Evolutionary conservation across 148 eudicot species (phyloP), one percentile per base, ranked within the genome.

Genomic region (Gaultheria prostrata): DNA sequence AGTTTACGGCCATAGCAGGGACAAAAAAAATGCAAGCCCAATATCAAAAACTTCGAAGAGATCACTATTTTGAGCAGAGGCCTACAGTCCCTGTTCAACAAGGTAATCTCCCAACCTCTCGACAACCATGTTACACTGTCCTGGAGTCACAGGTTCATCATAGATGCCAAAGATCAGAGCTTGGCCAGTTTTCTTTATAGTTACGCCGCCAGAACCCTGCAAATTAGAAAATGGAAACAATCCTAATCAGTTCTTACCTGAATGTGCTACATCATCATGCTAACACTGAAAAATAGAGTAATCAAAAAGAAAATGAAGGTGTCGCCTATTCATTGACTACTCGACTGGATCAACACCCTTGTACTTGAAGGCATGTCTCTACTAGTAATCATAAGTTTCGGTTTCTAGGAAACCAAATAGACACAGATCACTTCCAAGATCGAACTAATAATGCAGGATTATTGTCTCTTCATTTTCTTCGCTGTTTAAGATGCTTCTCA

Each of bases 61-160:
- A 79, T 17, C n/a, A 14, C 26, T n/a, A 46, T 45, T 67, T 48
- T 30, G 69, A 48, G 67, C 26, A 81, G 32, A 80, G 76, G 77
- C 75, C 86, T 90, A 90, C 17, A 90, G 82, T 76, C 91, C 92
- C 76, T 91, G 93, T 2, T 91, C 93, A 78, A 86, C 46, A 49
- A 91, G 91, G 73, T 91, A 91, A 83, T 91, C 93, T 45, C 93
- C 93, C 79, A 91, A 43, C 89, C 85, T 91, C 83, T 91, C 93
- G n/a, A 91, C 92, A 26, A 91, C 78, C 87, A 91, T 87, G 90
- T 91, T 91, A 79, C 93, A 91, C 79, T 91, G 93, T 49, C 93
- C 92, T 59, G 93, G 91, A 84, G 92, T 86, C 85, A 91, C 81
- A 1, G 93, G 94, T 76, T 91, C 94, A 17, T 90, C 91, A 76